These are phyloP conservation scores for Hyphopichia pseudoburtonii DNA, from an alignment of 1,139 yeast species.

Conservation along the genomic window DNA sequence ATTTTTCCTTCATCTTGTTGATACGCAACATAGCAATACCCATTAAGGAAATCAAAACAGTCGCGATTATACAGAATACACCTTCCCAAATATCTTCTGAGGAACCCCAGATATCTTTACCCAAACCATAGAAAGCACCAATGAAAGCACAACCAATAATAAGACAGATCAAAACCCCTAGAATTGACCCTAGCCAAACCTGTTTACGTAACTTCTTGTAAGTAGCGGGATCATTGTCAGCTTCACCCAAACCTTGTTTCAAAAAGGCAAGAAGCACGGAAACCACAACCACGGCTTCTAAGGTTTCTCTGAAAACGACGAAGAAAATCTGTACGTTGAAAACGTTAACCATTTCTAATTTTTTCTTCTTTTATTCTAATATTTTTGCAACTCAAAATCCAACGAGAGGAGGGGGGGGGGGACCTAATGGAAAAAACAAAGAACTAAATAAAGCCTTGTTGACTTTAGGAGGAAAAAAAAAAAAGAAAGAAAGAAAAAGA, in stretches of 20 bases:
- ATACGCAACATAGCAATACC: constrained; percentile 90
- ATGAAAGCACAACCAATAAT: constrained; percentile 83
- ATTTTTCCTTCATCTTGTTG: constrained; percentile 87
- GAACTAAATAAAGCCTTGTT: background rate
- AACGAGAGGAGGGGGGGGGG: constrained; percentile 2
- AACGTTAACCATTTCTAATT: constrained; percentile 42
- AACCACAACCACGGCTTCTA: constrained; percentile 87
- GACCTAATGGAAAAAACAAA: background rate
- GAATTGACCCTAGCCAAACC: constrained; percentile 74
- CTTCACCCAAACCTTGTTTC: constrained; percentile 73
- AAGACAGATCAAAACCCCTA: constrained; percentile 74
- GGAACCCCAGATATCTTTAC: constrained; percentile 77
- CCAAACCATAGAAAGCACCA: constrained; percentile 76
- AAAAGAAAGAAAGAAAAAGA: background rate
- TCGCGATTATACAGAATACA: constrained; percentile 77
- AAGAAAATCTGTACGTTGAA: constrained; percentile 69
- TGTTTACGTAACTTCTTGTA: constrained; percentile 68
- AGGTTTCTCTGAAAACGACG: constrained; percentile 84
- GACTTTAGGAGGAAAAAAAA: no score
- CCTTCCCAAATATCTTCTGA: constrained; percentile 97
- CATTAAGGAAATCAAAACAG: constrained; percentile 81
- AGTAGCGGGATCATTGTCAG: constrained; percentile 46
- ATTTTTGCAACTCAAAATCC: no score
- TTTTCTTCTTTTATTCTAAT: no score
- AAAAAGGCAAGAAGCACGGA: constrained; percentile 88